Percentiles rank a stretch among this genome's conserved stretches.
phyloP scores from a whole-genome alignment of 371 early-diverging fungal genomes.

The Lichtheimia corymbifera region DNA sequence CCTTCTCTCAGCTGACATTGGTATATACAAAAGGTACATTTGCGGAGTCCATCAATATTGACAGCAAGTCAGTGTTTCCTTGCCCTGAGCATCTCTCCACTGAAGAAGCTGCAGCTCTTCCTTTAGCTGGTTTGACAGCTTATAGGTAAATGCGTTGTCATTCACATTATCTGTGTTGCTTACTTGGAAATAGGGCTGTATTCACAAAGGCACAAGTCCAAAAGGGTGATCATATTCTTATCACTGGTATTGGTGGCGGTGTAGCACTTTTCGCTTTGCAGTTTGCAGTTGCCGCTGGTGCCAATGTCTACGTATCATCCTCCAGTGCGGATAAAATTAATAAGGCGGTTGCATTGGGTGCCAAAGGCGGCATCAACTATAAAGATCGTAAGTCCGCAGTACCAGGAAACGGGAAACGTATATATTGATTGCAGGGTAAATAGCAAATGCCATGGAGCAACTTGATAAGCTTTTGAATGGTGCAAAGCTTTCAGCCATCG shows the following conservation, averaged over 20 bases:
- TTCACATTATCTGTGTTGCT: background rate
- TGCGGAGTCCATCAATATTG: conserved; percentile 54
- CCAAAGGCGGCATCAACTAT: conserved; percentile 71
- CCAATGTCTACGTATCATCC: conserved; percentile 71
- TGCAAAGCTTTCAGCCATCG: conserved; percentile 51
- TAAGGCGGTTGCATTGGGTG: conserved; percentile 65
- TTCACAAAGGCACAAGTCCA: conserved; percentile 61
- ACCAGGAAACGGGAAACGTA: conserved; percentile 21
- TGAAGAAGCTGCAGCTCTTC: conserved; percentile 68
- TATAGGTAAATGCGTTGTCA: conserved; percentile 28
- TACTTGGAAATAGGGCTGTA: conserved; percentile 34
- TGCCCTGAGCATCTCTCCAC: conserved; percentile 60
- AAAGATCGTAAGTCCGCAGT: conserved; percentile 51
- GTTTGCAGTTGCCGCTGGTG: conserved; percentile 68
- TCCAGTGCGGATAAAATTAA: conserved; percentile 62
- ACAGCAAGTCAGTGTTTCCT: conserved; percentile 40
- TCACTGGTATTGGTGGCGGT: conserved; percentile 77
- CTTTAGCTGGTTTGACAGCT: conserved; percentile 74
- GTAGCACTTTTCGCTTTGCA: conserved; percentile 71
- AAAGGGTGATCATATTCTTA: conserved; percentile 58
- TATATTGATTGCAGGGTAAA: conserved; percentile 42
- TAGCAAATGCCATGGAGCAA: conserved; percentile 51
- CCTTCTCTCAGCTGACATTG: no score
- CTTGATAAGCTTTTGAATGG: conserved; percentile 42
- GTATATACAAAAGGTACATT: conserved; percentile 47